A percentile compares a stretch with the other conserved stretches of the same genome.
Conservation (phyloP, 2,329 filamentous ascomycete species). For the Diaporthe ampelina region DNA sequence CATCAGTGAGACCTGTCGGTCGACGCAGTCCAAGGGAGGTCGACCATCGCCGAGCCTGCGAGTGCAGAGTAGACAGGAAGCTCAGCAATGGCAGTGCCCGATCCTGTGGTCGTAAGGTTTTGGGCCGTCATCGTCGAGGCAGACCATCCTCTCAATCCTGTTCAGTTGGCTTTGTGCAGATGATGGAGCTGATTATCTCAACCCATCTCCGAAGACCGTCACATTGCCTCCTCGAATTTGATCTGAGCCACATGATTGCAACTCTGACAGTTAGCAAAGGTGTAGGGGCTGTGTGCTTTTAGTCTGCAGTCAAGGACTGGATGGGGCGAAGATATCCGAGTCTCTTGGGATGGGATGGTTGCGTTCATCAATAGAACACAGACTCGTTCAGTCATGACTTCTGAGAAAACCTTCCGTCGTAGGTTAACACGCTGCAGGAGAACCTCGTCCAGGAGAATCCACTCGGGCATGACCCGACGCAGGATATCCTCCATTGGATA, state of each 20-base stretch:
- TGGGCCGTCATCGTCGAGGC: neutral
- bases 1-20: neutral
- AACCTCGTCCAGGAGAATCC: neutral
- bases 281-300: neutral
- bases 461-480: neutral
- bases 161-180: neutral
- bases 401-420: neutral
- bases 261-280: too few relatives aligned
- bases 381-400: neutral
- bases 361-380: neutral
- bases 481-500: neutral
- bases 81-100: slow-evolving; percentile 11
- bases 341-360: too few relatives aligned
- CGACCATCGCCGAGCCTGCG: neutral
- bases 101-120: slow-evolving; percentile 9
- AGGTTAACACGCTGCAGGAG: neutral
- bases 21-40: neutral
- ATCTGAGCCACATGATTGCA: neutral
- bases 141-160: neutral
- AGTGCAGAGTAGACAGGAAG: neutral
- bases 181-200: neutral
- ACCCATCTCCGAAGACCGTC: neutral
- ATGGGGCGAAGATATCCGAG: neutral
- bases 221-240: neutral
- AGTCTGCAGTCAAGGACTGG: neutral